Conservation (phyloP, 768 basidiomycete genomes). For the Leccinum variicolor region DNA sequence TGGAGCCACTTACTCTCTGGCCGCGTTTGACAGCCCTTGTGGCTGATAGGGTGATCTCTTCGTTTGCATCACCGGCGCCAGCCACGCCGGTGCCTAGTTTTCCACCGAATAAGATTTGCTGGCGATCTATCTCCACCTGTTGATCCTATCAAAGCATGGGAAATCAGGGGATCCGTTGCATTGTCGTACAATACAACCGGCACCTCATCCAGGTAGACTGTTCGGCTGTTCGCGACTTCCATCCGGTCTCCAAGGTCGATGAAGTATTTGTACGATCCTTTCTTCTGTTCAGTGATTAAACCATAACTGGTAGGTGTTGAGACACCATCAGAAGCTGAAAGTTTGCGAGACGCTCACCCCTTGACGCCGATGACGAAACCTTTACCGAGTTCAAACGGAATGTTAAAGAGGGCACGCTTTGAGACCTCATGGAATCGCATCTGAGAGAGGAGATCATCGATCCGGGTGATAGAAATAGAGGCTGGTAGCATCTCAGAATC, state of each 20-base stretch:
- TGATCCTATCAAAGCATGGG: slow-evolving; percentile 19
- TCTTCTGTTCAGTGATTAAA: slow-evolving; percentile 84
- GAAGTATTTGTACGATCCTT: slow-evolving; percentile 79
- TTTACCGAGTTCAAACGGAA: slow-evolving; percentile 77
- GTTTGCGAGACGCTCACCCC: slow-evolving; percentile 47
- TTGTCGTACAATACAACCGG: background rate
- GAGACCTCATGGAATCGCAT: slow-evolving; percentile 81
- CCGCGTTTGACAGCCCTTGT: slow-evolving; percentile 47
- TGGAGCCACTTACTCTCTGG: slow-evolving; percentile 40
- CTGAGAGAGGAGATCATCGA: slow-evolving; percentile 73
- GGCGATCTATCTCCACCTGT: slow-evolving; percentile 26
- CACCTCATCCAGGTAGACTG: slow-evolving; percentile 74
- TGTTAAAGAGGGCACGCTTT: slow-evolving; percentile 78
- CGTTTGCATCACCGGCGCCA: slow-evolving; percentile 31
- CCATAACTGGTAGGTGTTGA: slow-evolving; percentile 60
- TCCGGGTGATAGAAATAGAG: slow-evolving; percentile 71
- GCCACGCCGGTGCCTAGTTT: slow-evolving; percentile 35
- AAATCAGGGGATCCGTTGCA: slow-evolving; percentile 1
- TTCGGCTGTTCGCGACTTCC: slow-evolving; percentile 71
- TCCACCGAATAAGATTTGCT: slow-evolving; percentile 30
- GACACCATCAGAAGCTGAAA: background rate
- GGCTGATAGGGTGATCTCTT: slow-evolving; percentile 37
- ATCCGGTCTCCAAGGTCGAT: slow-evolving; percentile 71
- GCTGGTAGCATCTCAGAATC: slow-evolving; percentile 57
- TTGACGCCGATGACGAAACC: slow-evolving; percentile 77